These are phyloP conservation scores for Rhizopogon vinicolor DNA, from an alignment of 768 basidiomycete genomes.

Conservation along the genomic window DNA sequence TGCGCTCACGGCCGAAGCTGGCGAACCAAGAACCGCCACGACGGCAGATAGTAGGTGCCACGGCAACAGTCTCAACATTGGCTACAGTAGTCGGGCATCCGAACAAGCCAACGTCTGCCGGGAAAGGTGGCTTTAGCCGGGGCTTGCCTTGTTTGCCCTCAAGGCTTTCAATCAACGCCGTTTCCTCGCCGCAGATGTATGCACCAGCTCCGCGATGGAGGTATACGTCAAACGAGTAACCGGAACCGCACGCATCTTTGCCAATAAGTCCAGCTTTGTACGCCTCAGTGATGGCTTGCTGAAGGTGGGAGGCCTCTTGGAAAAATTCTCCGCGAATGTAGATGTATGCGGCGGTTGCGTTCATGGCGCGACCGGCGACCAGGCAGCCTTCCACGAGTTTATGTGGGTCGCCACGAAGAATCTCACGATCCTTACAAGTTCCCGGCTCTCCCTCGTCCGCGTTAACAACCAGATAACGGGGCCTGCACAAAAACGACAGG, in stretches of 20 bases:
- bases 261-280: constrained; percentile 88
- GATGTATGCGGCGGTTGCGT: constrained; percentile 98
- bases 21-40: constrained; percentile 91
- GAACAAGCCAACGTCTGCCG: constrained; percentile 96
- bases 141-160: constrained; percentile 99
- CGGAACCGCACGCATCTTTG: constrained; percentile 86
- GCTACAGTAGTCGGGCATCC: constrained; percentile 97
- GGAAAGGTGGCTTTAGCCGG: constrained; percentile 96
- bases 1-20: constrained; percentile 84
- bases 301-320: constrained; percentile 90
- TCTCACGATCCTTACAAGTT: constrained; percentile 98
- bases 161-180: constrained; percentile 92
- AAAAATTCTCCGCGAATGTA: constrained; percentile 99
- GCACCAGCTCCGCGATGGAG: constrained; percentile 98
- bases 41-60: constrained; percentile 94
- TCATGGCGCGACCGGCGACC: constrained; percentile 95
- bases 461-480: constrained; percentile 95
- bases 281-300: constrained; percentile 94
- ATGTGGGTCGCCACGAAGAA: constrained; percentile 96
- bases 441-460: constrained; percentile 99
- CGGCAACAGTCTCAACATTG: constrained; percentile 97
- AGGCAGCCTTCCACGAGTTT: constrained; percentile 98
- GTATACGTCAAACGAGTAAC: constrained; percentile 96
- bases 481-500: constrained; percentile 41
- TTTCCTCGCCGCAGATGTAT: constrained; percentile 99